Evolutionary conservation across 768 basidiomycete genomes (phyloP).

Genomic region (Leucogyrophana mollusca): DNA sequence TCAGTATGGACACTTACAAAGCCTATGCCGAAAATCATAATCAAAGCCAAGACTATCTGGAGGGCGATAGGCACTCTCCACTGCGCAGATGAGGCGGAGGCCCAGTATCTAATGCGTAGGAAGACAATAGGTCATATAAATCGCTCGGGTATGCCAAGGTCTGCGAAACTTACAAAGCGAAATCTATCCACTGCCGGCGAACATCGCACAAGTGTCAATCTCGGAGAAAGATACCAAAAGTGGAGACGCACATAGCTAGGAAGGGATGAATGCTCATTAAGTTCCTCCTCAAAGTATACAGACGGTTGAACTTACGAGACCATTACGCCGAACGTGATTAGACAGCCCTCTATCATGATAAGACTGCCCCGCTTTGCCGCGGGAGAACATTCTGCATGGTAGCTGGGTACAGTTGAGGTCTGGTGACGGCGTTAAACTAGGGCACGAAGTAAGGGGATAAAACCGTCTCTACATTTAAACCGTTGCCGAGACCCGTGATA

Average conservation of each 20-base stretch:
- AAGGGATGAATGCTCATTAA: no score
- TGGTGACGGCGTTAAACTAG: no score
- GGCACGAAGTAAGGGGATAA: no score
- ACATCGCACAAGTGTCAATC: background rate
- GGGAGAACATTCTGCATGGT: conserved; percentile 66
- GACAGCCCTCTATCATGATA: conserved; percentile 64
- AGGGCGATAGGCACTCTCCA: conserved; percentile 66
- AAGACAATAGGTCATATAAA: background rate
- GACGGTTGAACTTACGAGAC: conserved; percentile 45
- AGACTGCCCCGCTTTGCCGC: conserved; percentile 57
- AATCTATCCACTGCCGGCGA: conserved; percentile 54
- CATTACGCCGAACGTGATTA: conserved; percentile 65
- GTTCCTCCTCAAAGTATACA: no score
- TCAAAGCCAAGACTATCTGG: conserved; percentile 54
- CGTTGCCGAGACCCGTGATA: conserved; percentile 65
- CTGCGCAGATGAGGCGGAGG: conserved; percentile 47
- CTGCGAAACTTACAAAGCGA: conserved; percentile 45
- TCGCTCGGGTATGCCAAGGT: no score
- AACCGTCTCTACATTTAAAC: conserved; percentile 61
- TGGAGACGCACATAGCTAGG: conserved; percentile 14
- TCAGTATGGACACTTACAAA: conserved; percentile 38
- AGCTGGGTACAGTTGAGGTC: conserved; percentile 66
- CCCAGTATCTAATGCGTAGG: conserved; percentile 43
- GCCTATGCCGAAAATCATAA: conserved; percentile 48
- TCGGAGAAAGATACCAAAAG: no score